phyloP scores from a whole-genome alignment of 345 rosid species.

The Pelargonium nanum region DNA sequence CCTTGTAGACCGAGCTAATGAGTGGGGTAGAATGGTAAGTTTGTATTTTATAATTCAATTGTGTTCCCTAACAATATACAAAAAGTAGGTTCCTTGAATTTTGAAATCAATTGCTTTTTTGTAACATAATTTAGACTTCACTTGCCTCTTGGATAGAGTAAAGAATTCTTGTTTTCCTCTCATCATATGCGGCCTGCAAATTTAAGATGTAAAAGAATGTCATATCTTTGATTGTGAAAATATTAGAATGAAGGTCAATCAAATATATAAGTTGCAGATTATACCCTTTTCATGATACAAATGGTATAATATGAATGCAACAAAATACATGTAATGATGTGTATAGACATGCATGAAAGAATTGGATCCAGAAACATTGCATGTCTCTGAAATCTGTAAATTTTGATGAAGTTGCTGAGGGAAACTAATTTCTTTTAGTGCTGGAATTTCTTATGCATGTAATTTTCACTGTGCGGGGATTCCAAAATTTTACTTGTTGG shows the following conservation, averaged over 20 bases:
- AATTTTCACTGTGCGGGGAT: no score
- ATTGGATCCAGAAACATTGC: not conserved
- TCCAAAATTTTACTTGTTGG: not conserved
- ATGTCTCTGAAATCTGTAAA: not conserved
- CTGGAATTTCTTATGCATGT: not conserved
- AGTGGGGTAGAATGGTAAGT: constrained; percentile 86
- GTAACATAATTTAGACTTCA: not conserved
- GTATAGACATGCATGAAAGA: no score
- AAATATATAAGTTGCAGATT: not conserved
- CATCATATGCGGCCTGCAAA: not conserved
- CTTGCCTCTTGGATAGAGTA: not conserved
- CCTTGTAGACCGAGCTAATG: constrained; percentile 79
- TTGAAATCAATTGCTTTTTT: not conserved
- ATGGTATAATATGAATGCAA: no score
- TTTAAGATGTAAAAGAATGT: no score
- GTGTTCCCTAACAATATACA: no score
- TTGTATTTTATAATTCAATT: not conserved
- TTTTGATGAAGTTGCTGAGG: not conserved
- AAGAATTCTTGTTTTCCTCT: not conserved
- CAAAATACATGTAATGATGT: no score
- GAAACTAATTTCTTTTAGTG: not conserved
- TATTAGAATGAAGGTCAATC: not conserved
- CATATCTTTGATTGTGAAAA: no score
- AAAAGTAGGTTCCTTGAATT: not conserved
- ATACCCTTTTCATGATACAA: not conserved